Base-by-base conservation (phyloP, 1,284 basidiomycete genomes). In the Cryptococcus sp. region DNA sequence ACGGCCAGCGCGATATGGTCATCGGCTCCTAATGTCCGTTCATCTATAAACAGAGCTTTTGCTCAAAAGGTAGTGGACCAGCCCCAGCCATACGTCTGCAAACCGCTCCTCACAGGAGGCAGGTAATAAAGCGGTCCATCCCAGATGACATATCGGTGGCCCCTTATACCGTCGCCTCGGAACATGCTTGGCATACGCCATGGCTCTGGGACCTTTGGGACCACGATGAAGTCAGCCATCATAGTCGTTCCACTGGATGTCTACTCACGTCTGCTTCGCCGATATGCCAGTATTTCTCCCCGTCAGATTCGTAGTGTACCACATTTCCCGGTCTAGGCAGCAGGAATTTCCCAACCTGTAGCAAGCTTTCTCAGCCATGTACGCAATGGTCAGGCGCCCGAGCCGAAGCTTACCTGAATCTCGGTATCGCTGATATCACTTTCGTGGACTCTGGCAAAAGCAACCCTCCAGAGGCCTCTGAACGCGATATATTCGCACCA, bases 401-500 rank as follows among this genome's bases (percentile, higher is more conserved):
- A n/a, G 40, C 22, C 39, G 89, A 89, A 41, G 23, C 68, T 52
- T 54, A 68, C 69, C 60, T 79, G 75, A 15, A 78, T 66, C 54
- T 78, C 77, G 3, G 75, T 78, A 60, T 77, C 78, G n/a, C 68
- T 72, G 39, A 79, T 76, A 53, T 75, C 70, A 46, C 67, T 65
- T 54, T 76, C 73, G 47, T 75, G 68, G 4, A 77, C 56, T 25
- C 74, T 53, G 3, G 72, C 72, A 55, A 63, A 80, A n/a, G 85
- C 82, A 3, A 90, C 88, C 23, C 90, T 83, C 80, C 91, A 89
- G 31, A 93, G 70, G 1, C 88, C 88, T 19, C 90, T 84, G 76
- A 91, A 94, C 23, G 91, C 80, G 50, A 94, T 89, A 70, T 93
- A 93, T 81, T 93, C 88, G 78, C 91, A 93, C 88, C 89, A 88